phyloP scores from a whole-genome alignment of 139 green algal species.

The Tetradesmus obliquus region DNA sequence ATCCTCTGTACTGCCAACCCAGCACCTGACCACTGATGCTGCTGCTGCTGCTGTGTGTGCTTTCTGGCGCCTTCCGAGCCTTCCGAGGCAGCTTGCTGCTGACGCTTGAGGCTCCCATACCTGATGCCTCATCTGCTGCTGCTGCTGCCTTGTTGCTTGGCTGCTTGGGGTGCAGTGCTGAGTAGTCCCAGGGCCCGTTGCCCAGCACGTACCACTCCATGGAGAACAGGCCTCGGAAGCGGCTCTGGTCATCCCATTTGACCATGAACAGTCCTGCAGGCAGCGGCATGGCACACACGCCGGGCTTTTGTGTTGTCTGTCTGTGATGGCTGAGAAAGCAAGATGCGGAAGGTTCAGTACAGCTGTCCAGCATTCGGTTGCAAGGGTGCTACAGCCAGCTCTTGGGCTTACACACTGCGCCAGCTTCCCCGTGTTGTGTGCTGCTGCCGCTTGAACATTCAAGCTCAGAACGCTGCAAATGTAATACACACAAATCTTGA shows the following conservation, averaged over 20 bases:
- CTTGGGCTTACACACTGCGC: no score
- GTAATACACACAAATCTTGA: no score
- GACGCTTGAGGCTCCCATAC: background rate
- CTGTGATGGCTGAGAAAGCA: no score
- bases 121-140: background rate
- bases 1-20: background rate
- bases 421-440: no score
- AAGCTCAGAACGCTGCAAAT: no score
- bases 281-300: no score
- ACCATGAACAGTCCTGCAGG: constrained; percentile 32
- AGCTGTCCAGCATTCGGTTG: no score
- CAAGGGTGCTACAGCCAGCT: no score
- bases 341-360: no score
- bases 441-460: no score
- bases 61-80: background rate
- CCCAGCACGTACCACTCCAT: constrained; percentile 46
- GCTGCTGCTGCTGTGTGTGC: background rate
- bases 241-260: constrained; percentile 39
- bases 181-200: constrained; percentile 38
- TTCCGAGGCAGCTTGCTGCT: background rate
- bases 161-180: background rate
- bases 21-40: background rate
- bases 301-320: no score
- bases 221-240: constrained; percentile 11
- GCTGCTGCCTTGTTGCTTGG: background rate